Evolutionary conservation across 1,284 basidiomycete species (phyloP).

Genomic region (Heimioporus punctisporus): DNA sequence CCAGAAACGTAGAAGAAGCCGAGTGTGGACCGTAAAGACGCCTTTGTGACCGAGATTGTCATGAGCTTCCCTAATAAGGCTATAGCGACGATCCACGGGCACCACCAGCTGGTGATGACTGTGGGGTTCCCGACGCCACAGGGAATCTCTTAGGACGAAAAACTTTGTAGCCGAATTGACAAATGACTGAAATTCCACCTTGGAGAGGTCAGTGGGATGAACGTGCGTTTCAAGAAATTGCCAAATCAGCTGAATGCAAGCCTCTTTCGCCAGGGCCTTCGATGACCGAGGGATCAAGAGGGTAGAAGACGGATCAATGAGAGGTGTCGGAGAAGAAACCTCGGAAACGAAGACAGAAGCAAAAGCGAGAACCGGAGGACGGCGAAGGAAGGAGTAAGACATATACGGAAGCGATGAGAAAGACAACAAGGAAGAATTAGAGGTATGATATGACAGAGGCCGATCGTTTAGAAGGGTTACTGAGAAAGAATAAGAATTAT

Average conservation of each 20-base stretch:
- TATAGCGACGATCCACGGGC: neutral
- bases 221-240: neutral
- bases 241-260: neutral
- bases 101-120: neutral
- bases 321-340: too few species aligned
- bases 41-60: slow-evolving; percentile 32
- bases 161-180: neutral
- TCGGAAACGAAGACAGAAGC: too few species aligned
- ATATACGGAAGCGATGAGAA: neutral
- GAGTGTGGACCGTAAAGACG: slow-evolving; percentile 10
- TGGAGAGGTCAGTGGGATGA: neutral
- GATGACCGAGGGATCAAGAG: neutral
- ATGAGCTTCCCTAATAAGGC: slow-evolving; percentile 21
- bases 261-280: neutral
- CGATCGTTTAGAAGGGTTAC: neutral
- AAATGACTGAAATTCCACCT: neutral
- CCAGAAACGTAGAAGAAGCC: slow-evolving; percentile 16
- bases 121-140: neutral
- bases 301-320: too few species aligned
- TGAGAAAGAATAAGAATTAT: neutral
- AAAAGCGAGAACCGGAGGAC: too few species aligned
- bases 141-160: neutral
- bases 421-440: neutral
- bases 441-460: too few species aligned
- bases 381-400: too few species aligned